Base-by-base conservation (phyloP, 169 alveolate genomes). In the Plasmodium berghei region DNA sequence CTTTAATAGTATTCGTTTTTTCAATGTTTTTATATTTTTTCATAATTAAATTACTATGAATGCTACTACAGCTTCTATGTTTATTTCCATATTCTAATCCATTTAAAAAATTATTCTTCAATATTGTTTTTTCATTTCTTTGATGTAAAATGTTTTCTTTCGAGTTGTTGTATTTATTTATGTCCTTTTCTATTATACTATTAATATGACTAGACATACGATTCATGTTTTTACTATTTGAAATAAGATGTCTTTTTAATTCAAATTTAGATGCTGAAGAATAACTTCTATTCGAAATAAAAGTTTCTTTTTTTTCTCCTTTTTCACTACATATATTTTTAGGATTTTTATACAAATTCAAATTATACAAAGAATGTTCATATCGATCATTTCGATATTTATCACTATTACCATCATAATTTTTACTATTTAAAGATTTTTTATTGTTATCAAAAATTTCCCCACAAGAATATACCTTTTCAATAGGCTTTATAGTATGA, bases 141-240 rank as follows among this genome's bases (percentile, higher is more conserved):
- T 59, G 67, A 14, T 59, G 28, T 10, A 67, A 28, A 4, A 83
- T 83, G 34, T 72, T 83, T 46, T 67, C 66, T 62, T 69, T 52
- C 0, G 90, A 67, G 0, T 49, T 83, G 28, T 83, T 22, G 16
- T 83, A 83, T 67, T 56, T 66, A 67, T 83, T 52, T 52, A 83
- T 83, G 20, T 40, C 90, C 14, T 58, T 66, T 18, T 72, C 18
- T n/a, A 83, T 83, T 28, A 46, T 83, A 9, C 9, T 67, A 63
- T 83, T 83, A 42, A 83, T 83, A 54, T 67, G 34, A 34, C 9
- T 83, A n/a, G 90, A 67, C 66, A 83, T n/a, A 56, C 69, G 42
- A 54, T 66, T 54, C 20, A 67, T 66, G 40, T 83, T 26, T 20
- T 56, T 83, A 59, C 42, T 83, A 18, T 67, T 83, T n/a, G 72